Evolutionary conservation across 2,329 filamentous ascomycete species (phyloP).

Genomic region (Colletotrichum melonis): DNA sequence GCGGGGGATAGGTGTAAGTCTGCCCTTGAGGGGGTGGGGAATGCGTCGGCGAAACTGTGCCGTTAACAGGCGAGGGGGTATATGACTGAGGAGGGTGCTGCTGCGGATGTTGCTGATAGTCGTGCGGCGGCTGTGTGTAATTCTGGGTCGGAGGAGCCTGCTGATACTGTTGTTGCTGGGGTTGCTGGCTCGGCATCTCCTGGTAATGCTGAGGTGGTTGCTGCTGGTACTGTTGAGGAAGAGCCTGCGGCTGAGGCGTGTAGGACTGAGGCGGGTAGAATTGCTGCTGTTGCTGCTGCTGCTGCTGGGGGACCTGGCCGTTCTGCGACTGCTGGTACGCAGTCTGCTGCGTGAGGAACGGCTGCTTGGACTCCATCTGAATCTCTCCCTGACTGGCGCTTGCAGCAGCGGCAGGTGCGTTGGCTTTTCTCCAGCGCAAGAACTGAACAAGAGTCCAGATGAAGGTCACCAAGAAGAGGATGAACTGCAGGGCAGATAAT

Average conservation of each 20-base stretch:
- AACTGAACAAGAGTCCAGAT: constrained; percentile 49
- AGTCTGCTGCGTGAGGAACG: constrained; percentile 30
- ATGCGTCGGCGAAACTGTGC: constrained; percentile 8
- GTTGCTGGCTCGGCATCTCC: constrained; percentile 1
- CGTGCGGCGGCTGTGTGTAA: constrained; percentile 10
- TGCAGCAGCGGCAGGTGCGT: constrained; percentile 19
- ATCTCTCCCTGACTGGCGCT: constrained; percentile 42
- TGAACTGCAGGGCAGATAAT: constrained; percentile 55
- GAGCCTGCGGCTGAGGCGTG: not conserved
- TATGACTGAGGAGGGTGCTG: constrained; percentile 18
- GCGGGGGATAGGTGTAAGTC: constrained; percentile 7
- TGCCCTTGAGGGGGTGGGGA: constrained; percentile 28
- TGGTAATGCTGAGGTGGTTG: constrained; percentile 20
- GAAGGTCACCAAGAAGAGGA: constrained; percentile 52
- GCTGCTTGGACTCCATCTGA: constrained; percentile 45
- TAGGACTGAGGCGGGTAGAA: constrained; percentile 12
- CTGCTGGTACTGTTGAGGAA: constrained; percentile 13
- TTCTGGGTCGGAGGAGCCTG: not conserved
- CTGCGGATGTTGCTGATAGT: constrained; percentile 18
- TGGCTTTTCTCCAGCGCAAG: constrained; percentile 48
- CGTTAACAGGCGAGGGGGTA: constrained; percentile 14
- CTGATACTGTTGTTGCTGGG: constrained; percentile 14
- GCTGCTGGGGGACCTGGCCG: constrained; percentile 7
- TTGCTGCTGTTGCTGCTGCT: constrained; percentile 27
- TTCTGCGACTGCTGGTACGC: constrained; percentile 40